phyloP scores from a whole-genome alignment of 2,329 filamentous ascomycete genomes.

The Fusarium subtropicale region DNA sequence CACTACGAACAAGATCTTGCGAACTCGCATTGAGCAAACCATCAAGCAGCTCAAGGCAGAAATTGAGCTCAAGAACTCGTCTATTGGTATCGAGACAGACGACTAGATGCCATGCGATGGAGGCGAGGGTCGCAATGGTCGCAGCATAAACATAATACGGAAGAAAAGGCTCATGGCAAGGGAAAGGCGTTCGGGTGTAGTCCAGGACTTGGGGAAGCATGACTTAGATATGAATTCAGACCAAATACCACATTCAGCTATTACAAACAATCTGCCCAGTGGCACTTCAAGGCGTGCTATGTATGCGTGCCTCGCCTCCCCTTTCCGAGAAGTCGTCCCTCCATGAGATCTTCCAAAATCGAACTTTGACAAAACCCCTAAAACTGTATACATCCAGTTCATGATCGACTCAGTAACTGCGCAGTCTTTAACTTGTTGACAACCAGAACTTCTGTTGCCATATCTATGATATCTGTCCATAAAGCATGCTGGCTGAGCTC shows the following conservation, averaged over 20 bases:
- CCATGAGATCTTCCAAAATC: not conserved
- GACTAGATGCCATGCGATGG: conserved; percentile 40
- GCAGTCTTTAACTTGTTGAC: conserved; percentile 38
- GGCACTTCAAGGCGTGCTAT: not conserved
- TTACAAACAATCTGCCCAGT: conserved; percentile 13
- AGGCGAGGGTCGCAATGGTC: not conserved
- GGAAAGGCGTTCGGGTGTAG: conserved; percentile 37
- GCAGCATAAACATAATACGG: not conserved
- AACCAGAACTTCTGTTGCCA: conserved; percentile 50
- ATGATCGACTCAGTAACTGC: conserved; percentile 35
- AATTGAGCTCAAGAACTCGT: conserved; percentile 59
- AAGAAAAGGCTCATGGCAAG: conserved; percentile 4
- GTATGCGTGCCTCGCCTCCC: not conserved
- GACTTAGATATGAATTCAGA: conserved; percentile 25
- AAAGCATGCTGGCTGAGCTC: conserved; percentile 50
- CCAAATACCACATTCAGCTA: conserved; percentile 36
- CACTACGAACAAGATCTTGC: conserved; percentile 61
- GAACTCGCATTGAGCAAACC: conserved; percentile 61
- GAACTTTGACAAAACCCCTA: not conserved
- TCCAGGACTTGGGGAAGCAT: conserved; percentile 17
- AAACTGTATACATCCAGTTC: not conserved
- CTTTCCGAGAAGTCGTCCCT: not conserved
- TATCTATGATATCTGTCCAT: conserved; percentile 53
- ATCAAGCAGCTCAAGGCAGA: conserved; percentile 61
- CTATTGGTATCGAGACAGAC: conserved; percentile 56